Evolutionary conservation across 805 yeast genomes (phyloP).

Genomic region (Deakozyma indianensis): DNA sequence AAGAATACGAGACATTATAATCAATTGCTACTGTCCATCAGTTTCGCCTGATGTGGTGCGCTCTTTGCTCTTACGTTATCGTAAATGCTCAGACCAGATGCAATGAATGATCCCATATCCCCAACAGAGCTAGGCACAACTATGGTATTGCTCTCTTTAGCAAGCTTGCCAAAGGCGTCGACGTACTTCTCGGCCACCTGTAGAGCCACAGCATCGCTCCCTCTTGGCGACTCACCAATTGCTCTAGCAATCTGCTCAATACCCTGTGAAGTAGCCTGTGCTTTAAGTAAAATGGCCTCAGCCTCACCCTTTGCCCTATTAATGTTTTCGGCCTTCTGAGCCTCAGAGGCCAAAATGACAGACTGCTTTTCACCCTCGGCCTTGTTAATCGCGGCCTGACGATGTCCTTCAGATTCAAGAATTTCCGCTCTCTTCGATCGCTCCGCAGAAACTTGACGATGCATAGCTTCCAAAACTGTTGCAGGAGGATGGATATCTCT

Average conservation of each 20-base stretch:
- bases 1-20: too few relatives aligned
- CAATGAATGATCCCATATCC: slow-evolving; percentile 60
- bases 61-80: slow-evolving; percentile 30
- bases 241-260: slow-evolving; percentile 51
- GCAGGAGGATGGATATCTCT: slow-evolving; percentile 80
- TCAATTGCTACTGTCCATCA: too few relatives aligned
- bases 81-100: slow-evolving; percentile 62
- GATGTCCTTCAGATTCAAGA: slow-evolving; percentile 71
- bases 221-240: slow-evolving; percentile 52
- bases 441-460: slow-evolving; percentile 78
- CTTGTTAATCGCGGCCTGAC: slow-evolving; percentile 65
- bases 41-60: not conserved
- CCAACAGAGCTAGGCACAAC: slow-evolving; percentile 65
- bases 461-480: slow-evolving; percentile 81
- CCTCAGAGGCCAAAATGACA: slow-evolving; percentile 64
- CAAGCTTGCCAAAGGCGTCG: slow-evolving; percentile 66
- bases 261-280: slow-evolving; percentile 64
- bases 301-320: slow-evolving; percentile 62
- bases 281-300: slow-evolving; percentile 50
- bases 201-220: slow-evolving; percentile 59
- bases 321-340: slow-evolving; percentile 42
- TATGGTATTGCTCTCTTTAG: slow-evolving; percentile 67
- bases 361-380: slow-evolving; percentile 73
- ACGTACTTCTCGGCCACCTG: slow-evolving; percentile 77
- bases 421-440: slow-evolving; percentile 79